phyloP scores from a whole-genome alignment of 2,329 filamentous ascomycete genomes.

The Atkinsonella hypoxylon region DNA sequence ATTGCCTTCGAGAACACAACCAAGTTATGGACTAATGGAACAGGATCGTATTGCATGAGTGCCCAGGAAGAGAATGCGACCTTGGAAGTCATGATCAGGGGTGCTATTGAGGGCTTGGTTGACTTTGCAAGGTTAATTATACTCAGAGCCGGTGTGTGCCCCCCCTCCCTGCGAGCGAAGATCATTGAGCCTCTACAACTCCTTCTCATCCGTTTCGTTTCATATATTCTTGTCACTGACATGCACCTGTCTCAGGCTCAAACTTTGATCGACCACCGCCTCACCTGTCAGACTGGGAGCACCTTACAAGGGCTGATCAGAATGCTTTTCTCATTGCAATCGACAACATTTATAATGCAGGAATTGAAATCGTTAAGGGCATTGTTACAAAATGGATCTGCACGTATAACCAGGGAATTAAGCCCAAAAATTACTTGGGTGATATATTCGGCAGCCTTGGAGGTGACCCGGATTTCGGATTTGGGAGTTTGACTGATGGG shows the following conservation, averaged over 20 bases:
- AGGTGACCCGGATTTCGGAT: constrained; percentile 53
- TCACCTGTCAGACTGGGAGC: constrained; percentile 41
- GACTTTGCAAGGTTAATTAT: constrained; percentile 58
- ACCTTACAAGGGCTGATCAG: constrained; percentile 47
- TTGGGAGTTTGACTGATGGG: constrained; percentile 32
- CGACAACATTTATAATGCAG: constrained; percentile 54
- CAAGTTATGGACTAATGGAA: constrained; percentile 52
- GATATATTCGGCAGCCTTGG: constrained; percentile 61
- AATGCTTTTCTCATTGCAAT: constrained; percentile 53
- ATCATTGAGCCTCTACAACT: neutral
- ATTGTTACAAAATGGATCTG: constrained; percentile 49
- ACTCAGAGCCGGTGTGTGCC: constrained; percentile 45
- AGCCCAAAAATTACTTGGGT: constrained; percentile 53
- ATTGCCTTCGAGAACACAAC: constrained; percentile 56
- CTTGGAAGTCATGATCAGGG: constrained; percentile 52
- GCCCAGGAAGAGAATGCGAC: constrained; percentile 64
- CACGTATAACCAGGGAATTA: constrained; percentile 45
- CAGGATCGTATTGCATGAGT: constrained; percentile 55
- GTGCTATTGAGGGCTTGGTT: constrained; percentile 40
- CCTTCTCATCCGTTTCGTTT: neutral
- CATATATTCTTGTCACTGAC: neutral
- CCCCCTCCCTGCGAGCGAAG: neutral
- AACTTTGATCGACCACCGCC: constrained; percentile 61
- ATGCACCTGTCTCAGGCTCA: constrained; percentile 28
- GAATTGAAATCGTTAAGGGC: constrained; percentile 51